phyloP scores from a whole-genome alignment of 805 yeast species.

The Phaffomyces opuntiae region DNA sequence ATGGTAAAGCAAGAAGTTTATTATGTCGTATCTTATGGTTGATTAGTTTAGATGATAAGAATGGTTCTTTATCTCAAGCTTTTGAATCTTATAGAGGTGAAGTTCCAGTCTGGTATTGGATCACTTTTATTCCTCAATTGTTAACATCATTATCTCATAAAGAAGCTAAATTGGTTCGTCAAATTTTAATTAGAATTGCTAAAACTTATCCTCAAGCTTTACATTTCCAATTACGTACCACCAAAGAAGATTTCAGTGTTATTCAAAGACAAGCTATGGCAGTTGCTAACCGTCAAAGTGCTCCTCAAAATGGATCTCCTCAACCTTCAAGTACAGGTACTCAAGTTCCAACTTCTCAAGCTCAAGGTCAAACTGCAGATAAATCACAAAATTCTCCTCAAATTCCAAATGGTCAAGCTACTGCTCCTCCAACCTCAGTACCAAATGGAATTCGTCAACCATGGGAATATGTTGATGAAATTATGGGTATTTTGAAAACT shows the following conservation, averaged over 20 bases:
- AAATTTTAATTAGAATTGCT: conserved; percentile 84
- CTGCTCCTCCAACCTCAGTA: conserved; percentile 2
- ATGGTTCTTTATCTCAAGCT: conserved; percentile 75
- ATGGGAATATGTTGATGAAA: conserved; percentile 89
- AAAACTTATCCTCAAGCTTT: conserved; percentile 96
- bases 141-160: conserved; percentile 83
- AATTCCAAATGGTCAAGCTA: conserved; percentile 2
- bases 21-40: conserved; percentile 91
- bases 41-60: conserved; percentile 80
- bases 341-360: conserved; percentile 4
- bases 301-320: conserved; percentile 5
- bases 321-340: conserved; percentile 7
- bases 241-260: conserved; percentile 88
- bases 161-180: conserved; percentile 86
- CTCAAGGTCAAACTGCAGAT: conserved; percentile 5
- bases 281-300: conserved; percentile 31
- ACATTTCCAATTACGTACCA: conserved; percentile 91
- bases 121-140: conserved; percentile 91
- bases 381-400: conserved; percentile 6
- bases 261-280: conserved; percentile 69
- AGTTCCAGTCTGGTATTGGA: conserved; percentile 99
- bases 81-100: conserved; percentile 93
- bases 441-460: conserved; percentile 52
- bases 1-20: conserved; percentile 80
- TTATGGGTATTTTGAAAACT: conserved; percentile 91